phyloP scores from a whole-genome alignment of 2,329 filamentous ascomycete species.

The Cladosporium sp. region DNA sequence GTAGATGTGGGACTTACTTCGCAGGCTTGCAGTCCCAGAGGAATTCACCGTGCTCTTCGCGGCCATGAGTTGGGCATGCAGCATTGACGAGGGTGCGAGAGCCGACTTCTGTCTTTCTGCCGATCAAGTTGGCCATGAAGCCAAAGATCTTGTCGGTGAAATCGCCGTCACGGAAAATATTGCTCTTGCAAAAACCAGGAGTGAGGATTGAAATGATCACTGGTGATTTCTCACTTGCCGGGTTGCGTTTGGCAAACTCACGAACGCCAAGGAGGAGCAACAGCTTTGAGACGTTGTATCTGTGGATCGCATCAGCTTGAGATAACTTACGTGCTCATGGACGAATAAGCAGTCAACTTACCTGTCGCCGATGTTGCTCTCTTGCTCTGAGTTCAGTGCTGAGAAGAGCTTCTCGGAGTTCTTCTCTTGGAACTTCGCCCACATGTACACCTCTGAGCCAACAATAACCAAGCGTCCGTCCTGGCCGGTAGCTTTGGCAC shows the following conservation, averaged over 20 bases:
- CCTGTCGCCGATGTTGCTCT: background rate
- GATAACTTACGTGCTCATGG: background rate
- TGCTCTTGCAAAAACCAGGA: background rate
- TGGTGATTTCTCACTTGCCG: background rate
- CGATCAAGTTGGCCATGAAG: constrained; percentile 21
- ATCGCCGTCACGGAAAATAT: background rate
- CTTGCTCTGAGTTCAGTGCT: constrained; percentile 17
- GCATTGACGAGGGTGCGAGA: constrained; percentile 29
- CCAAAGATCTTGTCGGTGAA: constrained; percentile 13
- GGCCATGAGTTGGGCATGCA: constrained; percentile 29
- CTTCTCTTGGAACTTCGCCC: constrained; percentile 25
- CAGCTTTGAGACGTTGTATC: constrained; percentile 43
- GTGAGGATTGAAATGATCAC: background rate
- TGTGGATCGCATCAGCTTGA: constrained; percentile 26
- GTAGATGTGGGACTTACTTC: background rate
- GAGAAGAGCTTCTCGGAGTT: constrained; percentile 26
- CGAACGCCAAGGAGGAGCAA: constrained; percentile 41
- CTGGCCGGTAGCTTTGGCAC: constrained; percentile 28
- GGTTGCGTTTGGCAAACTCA: constrained; percentile 30
- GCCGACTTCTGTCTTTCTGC: constrained; percentile 13
- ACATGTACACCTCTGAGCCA: constrained; percentile 37
- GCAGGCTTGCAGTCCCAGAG: background rate
- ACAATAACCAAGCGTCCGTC: constrained; percentile 29
- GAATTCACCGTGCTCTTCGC: constrained; percentile 18
- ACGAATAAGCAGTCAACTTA: background rate